A percentile compares a stretch with the other conserved stretches of the same genome.
Evolutionary conservation across 768 basidiomycete genomes (phyloP).

Genomic region (Dioszegia aurantiaca): DNA sequence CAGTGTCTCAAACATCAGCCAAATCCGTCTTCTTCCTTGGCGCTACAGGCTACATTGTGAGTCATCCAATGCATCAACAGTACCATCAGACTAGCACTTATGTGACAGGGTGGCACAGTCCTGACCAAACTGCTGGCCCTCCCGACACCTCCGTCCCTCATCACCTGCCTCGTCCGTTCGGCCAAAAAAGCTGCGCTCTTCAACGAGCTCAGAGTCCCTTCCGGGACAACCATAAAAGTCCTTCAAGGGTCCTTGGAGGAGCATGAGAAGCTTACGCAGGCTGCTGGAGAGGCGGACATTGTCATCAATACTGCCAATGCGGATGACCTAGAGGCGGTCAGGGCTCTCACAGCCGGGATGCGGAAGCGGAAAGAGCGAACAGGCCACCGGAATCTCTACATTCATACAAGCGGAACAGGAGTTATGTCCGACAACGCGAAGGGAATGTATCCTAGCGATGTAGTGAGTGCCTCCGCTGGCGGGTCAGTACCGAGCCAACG

Average conservation of each 20-base stretch:
- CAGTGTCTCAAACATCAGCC: constrained; percentile 10
- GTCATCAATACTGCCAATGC: constrained; percentile 45
- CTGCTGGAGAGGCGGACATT: constrained; percentile 40
- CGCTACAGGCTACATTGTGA: constrained; percentile 40
- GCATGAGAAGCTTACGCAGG: constrained; percentile 33
- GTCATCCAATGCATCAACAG: background rate
- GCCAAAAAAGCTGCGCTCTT: constrained; percentile 34
- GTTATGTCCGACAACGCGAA: constrained; percentile 41
- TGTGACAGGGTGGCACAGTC: constrained; percentile 29
- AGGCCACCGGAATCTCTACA: constrained; percentile 46
- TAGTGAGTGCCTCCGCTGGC: too few species aligned
- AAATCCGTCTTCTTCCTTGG: constrained; percentile 42
- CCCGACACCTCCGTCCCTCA: constrained; percentile 29
- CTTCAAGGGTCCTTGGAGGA: constrained; percentile 40
- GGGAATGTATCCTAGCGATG: constrained; percentile 38
- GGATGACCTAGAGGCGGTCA: constrained; percentile 37
- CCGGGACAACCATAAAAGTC: constrained; percentile 18
- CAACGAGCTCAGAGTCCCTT: constrained; percentile 22
- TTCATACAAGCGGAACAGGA: constrained; percentile 49
- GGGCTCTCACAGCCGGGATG: constrained; percentile 44
- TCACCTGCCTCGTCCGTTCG: constrained; percentile 42
- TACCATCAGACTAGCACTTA: background rate
- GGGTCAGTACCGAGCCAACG: too few species aligned
- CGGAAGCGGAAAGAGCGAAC: constrained; percentile 45
- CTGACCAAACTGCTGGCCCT: constrained; percentile 22